Conservation (phyloP, 371 early-diverging fungal genomes). For the Rhizopus stolonifer region DNA sequence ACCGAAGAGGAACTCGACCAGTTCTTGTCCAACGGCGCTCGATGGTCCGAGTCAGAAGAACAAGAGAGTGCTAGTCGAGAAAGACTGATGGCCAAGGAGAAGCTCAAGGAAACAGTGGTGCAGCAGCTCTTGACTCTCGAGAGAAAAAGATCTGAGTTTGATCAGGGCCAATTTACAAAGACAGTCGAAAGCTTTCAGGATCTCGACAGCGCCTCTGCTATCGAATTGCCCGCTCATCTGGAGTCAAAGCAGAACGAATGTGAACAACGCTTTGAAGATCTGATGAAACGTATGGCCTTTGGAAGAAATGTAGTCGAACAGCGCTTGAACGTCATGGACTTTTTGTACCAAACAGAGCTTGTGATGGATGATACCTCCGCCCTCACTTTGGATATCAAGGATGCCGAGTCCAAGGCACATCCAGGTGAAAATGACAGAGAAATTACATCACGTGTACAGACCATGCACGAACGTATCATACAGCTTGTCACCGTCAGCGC, state of each 20-base stretch:
- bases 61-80: conserved; percentile 13
- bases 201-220: conserved; percentile 32
- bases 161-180: conserved; percentile 40
- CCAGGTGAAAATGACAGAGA: conserved; percentile 39
- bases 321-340: conserved; percentile 45
- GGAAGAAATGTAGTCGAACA: conserved; percentile 49
- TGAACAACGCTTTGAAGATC: conserved; percentile 36
- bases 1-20: conserved; percentile 29
- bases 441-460: conserved; percentile 36
- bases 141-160: conserved; percentile 36
- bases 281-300: conserved; percentile 37
- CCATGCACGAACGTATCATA: conserved; percentile 36
- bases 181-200: conserved; percentile 47
- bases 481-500: conserved; percentile 39
- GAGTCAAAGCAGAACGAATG: conserved; percentile 37
- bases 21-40: conserved; percentile 33
- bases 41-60: conserved; percentile 24
- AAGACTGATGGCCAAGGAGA: conserved; percentile 23
- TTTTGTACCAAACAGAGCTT: conserved; percentile 31
- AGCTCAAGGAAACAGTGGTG: conserved; percentile 29
- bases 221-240: conserved; percentile 40
- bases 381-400: conserved; percentile 14
- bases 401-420: conserved; percentile 25
- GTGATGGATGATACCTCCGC: conserved; percentile 14
- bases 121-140: conserved; percentile 33